Evolutionary conservation across 1,139 yeast species (phyloP), one percentile per base, ranked within the genome.

Genomic region (Candida pseudoviswanathii): DNA sequence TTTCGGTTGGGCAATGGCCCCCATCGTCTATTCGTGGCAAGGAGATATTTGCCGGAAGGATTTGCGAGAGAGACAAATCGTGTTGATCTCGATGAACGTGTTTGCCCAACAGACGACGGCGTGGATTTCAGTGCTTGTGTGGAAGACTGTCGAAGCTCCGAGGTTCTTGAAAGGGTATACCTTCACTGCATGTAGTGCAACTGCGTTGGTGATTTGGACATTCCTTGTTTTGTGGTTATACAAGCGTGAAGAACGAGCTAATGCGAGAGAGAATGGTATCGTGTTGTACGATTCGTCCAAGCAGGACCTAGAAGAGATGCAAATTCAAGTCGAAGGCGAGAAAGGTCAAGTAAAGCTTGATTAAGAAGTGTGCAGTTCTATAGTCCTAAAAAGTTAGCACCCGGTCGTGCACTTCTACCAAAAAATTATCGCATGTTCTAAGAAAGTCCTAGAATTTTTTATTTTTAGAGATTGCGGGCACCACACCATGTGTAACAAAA

Each of bases 241-340:
- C 68, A 85, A 84, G 64, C 73, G 74, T 44, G 80, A 82, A 47
- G 89, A 85, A 60, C 73, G 76, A 51, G 64, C 63, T 45, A 60
- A 72, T 50, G 85, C 88, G 9, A 64, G 65, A 43, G 76, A 71
- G 26, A 81, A 83, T 55, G 86, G 85, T 30, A 79, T 81, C 50
- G 68, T 74, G 31, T 50, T 81, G 22, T 79, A 71, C 59, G 75
- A 80, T 55, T 75, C 83, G 2, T 51, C 45, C 8, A 49, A 47
- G 40, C 47, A 43, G 21, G 51, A 34, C 38, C 26, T 36, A 2
- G 50, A 47, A 32, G 39, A 42, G 8, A 34, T 42, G 6, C 45
- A 42, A 26, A 8, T 42, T 6, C 33, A 34, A 26, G 5, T 27
- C 4, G 40, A 42, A 32, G 38, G 31, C 3, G 37, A 41, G 9